Conservation (phyloP, 345 rosid genomes). For the Eucalyptus erythrocorys region DNA sequence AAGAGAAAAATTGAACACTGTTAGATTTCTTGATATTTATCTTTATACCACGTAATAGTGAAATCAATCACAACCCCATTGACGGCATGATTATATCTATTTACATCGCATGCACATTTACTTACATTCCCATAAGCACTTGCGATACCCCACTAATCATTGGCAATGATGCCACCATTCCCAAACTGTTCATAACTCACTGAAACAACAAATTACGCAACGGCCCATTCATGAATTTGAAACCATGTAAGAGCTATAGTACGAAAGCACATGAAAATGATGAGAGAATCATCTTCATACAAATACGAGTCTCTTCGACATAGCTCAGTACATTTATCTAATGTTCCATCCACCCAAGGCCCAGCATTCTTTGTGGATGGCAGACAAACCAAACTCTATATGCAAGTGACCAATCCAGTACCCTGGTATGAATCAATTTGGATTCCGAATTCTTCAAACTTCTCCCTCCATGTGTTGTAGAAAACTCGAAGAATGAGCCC, state of each 20-base stretch:
- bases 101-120: background rate
- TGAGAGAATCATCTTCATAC: background rate
- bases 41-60: background rate
- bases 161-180: background rate
- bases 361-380: background rate
- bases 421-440: background rate
- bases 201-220: background rate
- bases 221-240: background rate
- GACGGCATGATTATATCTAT: background rate
- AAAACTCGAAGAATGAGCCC: background rate
- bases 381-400: background rate
- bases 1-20: background rate
- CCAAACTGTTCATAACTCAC: background rate
- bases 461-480: background rate
- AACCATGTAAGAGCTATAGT: background rate
- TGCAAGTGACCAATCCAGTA: background rate
- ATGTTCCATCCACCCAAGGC: background rate
- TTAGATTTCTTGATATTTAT: too few relatives aligned
- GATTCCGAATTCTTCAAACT: background rate
- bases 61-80: background rate
- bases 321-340: background rate
- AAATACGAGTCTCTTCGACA: background rate
- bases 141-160: background rate
- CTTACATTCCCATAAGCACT: background rate
- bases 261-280: background rate